Evolutionary conservation across 192 early-diverging fungal genomes (phyloP), one percentile per base, ranked within the genome.

Genomic region (Diversispora epigaea): DNA sequence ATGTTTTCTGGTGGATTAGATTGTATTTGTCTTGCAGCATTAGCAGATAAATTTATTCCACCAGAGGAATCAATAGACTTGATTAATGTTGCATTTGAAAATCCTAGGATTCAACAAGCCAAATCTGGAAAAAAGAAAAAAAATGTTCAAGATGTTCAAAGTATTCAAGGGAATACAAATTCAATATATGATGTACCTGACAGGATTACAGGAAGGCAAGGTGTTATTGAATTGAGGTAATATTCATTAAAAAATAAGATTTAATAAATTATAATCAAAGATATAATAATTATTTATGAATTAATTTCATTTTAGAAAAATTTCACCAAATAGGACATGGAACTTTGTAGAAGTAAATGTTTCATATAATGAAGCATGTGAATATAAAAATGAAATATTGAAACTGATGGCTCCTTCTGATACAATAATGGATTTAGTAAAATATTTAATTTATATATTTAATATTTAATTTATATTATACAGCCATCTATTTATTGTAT

Each of bases 1-100:
- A 76, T 98, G 55, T 98, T 98, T 73, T 97, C 95, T 2, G 96
- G 96, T 19, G 97, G 97, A 15, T 77, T 98, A 9, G 97, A 98
- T 81, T 98, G 97, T 85, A 92, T 93, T 40, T 85, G 87, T 19
- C 83, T 98, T 11, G 95, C 97, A 0, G 95, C 93, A 0, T 84
- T 98, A 6, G 88, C 91, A 4, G 84, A 95, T 76, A 80, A 71
- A 32, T 86, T 91, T 55, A 78, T 97, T 6, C 91, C 94, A 2
- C 50, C 75, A 0, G 78, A 83, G 3, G 93, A 94, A 76, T 86
- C 93, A 0, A 95, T 96, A 55, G 95, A 98, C 76, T 82, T 98
- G 17, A 81, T 98, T 50, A 98, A 98, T 84, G 95, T 98, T 21
- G 91, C 93, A 19, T 98, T 98, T 77, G 95, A 97, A 64, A 98